Conservation (phyloP, 2,329 filamentous ascomycete species). For the Fusarium sulawesiense region DNA sequence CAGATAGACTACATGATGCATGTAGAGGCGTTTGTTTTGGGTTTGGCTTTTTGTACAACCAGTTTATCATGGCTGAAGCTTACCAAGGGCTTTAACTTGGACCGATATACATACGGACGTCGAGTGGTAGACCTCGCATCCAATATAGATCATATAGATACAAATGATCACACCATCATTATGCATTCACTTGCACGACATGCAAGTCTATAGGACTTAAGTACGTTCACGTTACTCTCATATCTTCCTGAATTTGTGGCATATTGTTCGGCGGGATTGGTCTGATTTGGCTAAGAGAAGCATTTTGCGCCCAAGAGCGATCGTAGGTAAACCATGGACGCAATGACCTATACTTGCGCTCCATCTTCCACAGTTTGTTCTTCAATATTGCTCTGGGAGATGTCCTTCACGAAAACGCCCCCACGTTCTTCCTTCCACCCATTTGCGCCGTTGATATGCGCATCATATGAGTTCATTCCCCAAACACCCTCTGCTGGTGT, state of each 20-base stretch:
- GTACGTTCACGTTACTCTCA: neutral
- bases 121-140: constrained; percentile 10
- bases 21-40: constrained; percentile 32
- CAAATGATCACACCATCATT: constrained; percentile 12
- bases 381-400: neutral
- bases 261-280: neutral
- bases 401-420: constrained; percentile 57
- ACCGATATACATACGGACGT: neutral
- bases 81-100: constrained; percentile 4
- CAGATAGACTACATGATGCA: constrained; percentile 17
- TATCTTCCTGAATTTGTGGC: neutral
- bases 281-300: neutral
- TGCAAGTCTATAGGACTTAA: neutral
- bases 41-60: constrained; percentile 14
- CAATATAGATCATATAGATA: constrained; percentile 28
- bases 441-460: constrained; percentile 50
- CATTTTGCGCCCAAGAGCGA: neutral
- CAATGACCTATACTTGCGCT: neutral
- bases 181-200: neutral
- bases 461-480: constrained; percentile 57
- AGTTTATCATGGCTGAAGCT: constrained; percentile 2
- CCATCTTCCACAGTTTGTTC: constrained; percentile 5
- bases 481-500: constrained; percentile 58
- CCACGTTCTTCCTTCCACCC: constrained; percentile 59
- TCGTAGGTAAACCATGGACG: neutral